Percentiles rank a stretch among this genome's conserved stretches.
Conservation (phyloP, 768 basidiomycete genomes). For the Calvatia gigantea region DNA sequence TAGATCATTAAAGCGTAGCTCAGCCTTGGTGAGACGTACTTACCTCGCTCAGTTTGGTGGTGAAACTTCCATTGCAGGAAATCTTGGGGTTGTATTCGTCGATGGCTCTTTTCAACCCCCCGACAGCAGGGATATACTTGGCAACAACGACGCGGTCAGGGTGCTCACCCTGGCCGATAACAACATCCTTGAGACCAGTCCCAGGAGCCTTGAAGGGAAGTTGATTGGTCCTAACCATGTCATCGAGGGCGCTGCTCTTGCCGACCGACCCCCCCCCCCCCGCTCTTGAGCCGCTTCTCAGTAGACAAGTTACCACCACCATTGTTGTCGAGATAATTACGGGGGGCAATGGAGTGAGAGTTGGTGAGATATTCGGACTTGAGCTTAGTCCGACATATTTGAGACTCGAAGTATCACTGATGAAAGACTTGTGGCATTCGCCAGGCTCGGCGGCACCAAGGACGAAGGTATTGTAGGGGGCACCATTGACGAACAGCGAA, state of each 20-base stretch:
- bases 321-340: conserved; percentile 99
- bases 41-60: conserved; percentile 94
- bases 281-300: conserved; percentile 92
- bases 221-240: conserved; percentile 93
- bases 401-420: conserved; percentile 96
- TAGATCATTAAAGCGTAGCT: no score
- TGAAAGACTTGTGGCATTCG: conserved; percentile 85
- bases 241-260: conserved; percentile 96
- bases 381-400: conserved; percentile 97
- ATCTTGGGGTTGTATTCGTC: conserved; percentile 99
- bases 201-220: conserved; percentile 85
- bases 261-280: conserved; percentile 98
- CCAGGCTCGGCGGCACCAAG: conserved; percentile 92
- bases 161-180: conserved; percentile 84
- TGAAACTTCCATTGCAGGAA: conserved; percentile 90
- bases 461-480: conserved; percentile 98
- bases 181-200: conserved; percentile 43
- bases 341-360: conserved; percentile 93
- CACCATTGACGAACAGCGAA: conserved; percentile 94
- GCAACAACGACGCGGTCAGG: conserved; percentile 97
- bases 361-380: conserved; percentile 99
- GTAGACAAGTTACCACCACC: conserved; percentile 91
- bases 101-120: conserved; percentile 96
- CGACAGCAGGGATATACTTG: conserved; percentile 97
- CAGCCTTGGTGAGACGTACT: conserved; percentile 18